Percentiles rank a stretch among this genome's conserved stretches.
phyloP scores from a whole-genome alignment of 2,329 filamentous ascomycete genomes.

The Aspergillus novoparasiticus region DNA sequence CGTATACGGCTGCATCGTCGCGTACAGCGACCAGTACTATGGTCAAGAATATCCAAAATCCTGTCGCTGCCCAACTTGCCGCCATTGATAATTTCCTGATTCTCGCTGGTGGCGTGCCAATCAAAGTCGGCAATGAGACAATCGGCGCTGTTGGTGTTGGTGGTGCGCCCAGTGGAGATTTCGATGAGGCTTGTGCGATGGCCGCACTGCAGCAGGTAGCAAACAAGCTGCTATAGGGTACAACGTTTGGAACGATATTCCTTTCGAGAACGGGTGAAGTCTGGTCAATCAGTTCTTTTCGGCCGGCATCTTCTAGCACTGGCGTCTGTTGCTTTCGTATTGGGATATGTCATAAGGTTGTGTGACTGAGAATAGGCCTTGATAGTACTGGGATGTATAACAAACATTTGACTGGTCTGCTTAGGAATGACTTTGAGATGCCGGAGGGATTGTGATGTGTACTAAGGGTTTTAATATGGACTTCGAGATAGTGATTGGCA shows the following conservation, averaged over 20 bases:
- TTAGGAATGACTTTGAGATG: no score
- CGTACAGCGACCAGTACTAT: not conserved
- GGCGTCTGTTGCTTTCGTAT: no score
- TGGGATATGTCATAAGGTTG: no score
- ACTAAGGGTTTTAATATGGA: no score
- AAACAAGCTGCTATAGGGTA: not conserved
- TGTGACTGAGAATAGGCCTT: rapidly evolving
- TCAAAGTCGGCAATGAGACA: not conserved
- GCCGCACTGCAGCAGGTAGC: not conserved
- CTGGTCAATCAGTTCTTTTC: no score
- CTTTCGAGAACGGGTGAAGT: no score
- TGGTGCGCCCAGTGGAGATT: not conserved
- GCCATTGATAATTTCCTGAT: not conserved
- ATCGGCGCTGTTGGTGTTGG: not conserved
- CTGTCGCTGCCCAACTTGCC: not conserved
- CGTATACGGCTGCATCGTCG: not conserved
- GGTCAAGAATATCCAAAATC: not conserved
- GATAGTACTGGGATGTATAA: no score
- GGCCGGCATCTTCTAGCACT: no score
- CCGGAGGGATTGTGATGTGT: no score
- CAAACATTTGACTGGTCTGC: no score
- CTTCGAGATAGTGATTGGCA: no score
- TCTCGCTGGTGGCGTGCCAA: not conserved
- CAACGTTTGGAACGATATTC: rapidly evolving
- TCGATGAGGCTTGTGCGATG: not conserved